A percentile compares a stretch with the other conserved stretches of the same genome.
Conservation (phyloP, 495 filamentous ascomycete species). For the Penicillium parvum region DNA sequence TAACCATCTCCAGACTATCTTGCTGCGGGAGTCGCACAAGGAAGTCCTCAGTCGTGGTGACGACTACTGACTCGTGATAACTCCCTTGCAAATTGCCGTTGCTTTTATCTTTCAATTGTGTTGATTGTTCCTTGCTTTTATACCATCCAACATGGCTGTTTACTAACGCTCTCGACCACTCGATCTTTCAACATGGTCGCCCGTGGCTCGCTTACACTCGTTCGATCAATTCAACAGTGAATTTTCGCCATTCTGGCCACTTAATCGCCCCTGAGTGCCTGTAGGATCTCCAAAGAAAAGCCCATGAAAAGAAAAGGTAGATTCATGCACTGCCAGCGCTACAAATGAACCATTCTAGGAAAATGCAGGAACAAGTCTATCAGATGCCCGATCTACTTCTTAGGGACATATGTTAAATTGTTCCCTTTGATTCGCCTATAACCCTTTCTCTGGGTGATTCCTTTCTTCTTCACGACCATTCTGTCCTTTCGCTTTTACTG, state of each 20-base stretch:
- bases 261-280: too few species aligned
- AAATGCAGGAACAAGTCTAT: too few species aligned
- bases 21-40: slow-evolving; percentile 44
- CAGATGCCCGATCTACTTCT: too few species aligned
- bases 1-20: slow-evolving; percentile 31
- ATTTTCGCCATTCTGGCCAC: background rate
- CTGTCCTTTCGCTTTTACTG: too few species aligned
- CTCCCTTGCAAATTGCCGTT: background rate
- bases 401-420: too few species aligned
- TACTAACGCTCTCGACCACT: background rate
- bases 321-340: too few species aligned
- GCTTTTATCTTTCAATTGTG: background rate
- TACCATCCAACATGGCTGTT: slow-evolving; percentile 7
- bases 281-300: too few species aligned
- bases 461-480: too few species aligned
- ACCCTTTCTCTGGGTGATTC: too few species aligned
- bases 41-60: slow-evolving; percentile 49
- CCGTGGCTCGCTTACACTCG: background rate
- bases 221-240: background rate
- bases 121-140: background rate
- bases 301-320: too few species aligned
- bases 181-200: background rate
- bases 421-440: too few species aligned
- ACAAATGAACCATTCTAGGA: too few species aligned
- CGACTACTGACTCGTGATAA: slow-evolving; percentile 35